Percentiles rank a stretch among this genome's conserved stretches.
Conservation (phyloP, 129 eudicot genomes). For the Kitagawia praeruptora region DNA sequence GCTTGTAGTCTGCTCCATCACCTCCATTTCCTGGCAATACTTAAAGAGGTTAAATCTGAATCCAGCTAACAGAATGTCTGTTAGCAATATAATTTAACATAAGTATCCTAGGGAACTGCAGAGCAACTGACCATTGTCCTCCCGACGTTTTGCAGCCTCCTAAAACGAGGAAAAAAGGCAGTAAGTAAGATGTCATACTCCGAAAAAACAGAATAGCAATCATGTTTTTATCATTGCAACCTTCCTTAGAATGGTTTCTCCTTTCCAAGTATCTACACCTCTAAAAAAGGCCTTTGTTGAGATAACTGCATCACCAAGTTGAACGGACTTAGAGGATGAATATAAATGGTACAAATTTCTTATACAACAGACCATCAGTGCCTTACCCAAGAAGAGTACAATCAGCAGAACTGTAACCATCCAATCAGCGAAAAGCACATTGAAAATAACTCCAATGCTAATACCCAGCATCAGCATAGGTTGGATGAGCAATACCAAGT, state of each 20-base stretch:
- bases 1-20: slow-evolving; percentile 68
- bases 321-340: not conserved
- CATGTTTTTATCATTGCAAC: slow-evolving; percentile 17
- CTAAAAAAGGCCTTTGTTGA: slow-evolving; percentile 66
- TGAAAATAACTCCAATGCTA: slow-evolving; percentile 81
- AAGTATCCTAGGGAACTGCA: not conserved
- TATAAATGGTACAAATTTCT: not conserved
- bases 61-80: not conserved
- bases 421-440: slow-evolving; percentile 95
- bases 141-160: slow-evolving; percentile 57
- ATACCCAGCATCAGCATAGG: slow-evolving; percentile 94
- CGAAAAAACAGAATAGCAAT: not conserved
- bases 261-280: slow-evolving; percentile 93
- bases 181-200: not conserved
- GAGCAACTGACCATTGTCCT: slow-evolving; percentile 46
- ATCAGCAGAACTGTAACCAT: slow-evolving; percentile 90
- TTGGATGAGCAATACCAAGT: slow-evolving; percentile 80
- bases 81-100: not conserved
- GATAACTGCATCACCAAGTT: slow-evolving; percentile 41
- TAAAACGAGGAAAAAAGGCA: slow-evolving; percentile 12
- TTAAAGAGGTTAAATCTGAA: not conserved
- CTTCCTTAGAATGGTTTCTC: slow-evolving; percentile 70
- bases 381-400: slow-evolving; percentile 70
- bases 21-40: slow-evolving; percentile 28
- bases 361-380: not conserved